phyloP scores from a whole-genome alignment of 257 asterid species.

The Forsythia suspensa region DNA sequence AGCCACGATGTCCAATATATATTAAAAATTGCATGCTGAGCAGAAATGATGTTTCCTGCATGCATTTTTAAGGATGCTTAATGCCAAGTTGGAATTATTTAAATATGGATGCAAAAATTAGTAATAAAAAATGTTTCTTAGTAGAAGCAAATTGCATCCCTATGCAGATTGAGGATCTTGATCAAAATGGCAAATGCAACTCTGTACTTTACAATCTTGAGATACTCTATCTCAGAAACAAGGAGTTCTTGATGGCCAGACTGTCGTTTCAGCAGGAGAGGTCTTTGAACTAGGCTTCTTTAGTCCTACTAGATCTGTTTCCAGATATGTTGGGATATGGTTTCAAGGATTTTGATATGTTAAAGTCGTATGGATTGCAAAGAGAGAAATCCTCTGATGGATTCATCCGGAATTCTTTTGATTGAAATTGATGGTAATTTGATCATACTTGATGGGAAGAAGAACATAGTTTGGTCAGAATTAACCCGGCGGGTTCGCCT shows the following conservation, averaged over 20 bases:
- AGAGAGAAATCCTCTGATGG: slow-evolving; percentile 1
- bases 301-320: slow-evolving; percentile 8
- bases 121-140: too few species aligned
- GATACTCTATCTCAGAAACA: slow-evolving; percentile 7
- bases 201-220: not conserved
- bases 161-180: too few species aligned
- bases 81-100: too few species aligned
- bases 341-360: slow-evolving; percentile 6
- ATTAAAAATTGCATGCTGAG: too few species aligned
- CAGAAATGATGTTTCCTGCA: too few species aligned
- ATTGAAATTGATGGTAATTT: slow-evolving; percentile 19
- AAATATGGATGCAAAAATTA: too few species aligned
- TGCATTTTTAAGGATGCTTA: too few species aligned
- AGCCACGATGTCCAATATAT: too few species aligned
- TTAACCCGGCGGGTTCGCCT: too few species aligned
- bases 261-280: slow-evolving; percentile 15
- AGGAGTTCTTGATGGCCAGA: slow-evolving; percentile 14
- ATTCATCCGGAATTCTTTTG: slow-evolving; percentile 8
- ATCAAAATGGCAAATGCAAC: too few species aligned
- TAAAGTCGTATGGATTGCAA: slow-evolving; percentile 22
- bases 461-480: not conserved
- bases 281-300: slow-evolving; percentile 19
- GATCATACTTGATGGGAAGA: slow-evolving; percentile 1
- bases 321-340: slow-evolving; percentile 16
- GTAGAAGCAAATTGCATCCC: too few species aligned